A percentile compares a stretch with the other conserved stretches of the same genome.
Evolutionary conservation across 495 filamentous ascomycete species (phyloP).

Genomic region (Cladorrhinum samala): DNA sequence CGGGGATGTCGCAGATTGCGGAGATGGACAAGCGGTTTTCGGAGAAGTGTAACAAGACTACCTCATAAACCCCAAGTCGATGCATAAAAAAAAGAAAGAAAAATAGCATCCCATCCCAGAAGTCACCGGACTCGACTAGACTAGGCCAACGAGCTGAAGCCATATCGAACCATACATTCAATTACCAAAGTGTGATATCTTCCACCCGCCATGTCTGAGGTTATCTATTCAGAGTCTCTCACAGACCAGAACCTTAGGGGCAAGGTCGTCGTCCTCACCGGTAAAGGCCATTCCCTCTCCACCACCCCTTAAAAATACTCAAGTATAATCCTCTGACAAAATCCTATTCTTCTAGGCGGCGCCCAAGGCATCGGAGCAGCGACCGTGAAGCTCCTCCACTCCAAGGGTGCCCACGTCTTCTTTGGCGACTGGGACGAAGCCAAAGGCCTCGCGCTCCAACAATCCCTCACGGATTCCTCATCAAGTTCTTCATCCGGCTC

Average conservation of each 20-base stretch:
- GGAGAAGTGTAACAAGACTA: too few species aligned
- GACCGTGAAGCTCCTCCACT: constrained; percentile 15
- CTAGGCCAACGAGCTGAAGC: too few species aligned
- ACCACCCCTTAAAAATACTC: neutral
- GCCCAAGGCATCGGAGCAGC: constrained; percentile 28
- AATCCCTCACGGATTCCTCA: too few species aligned
- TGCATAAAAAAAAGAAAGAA: neutral
- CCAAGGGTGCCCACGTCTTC: constrained; percentile 17
- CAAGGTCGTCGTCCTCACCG: constrained; percentile 16
- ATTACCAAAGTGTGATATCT: too few species aligned
- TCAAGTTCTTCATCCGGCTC: neutral
- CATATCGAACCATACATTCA: too few species aligned
- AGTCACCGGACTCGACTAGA: too few species aligned
- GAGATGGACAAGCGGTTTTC: neutral
- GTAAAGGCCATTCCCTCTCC: neutral
- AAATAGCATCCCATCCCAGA: too few species aligned
- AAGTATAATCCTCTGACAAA: too few species aligned
- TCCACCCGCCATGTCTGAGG: constrained; percentile 13
- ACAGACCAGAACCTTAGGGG: constrained; percentile 1
- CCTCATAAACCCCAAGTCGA: neutral
- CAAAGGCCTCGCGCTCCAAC: constrained; percentile 8
- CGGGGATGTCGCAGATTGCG: neutral
- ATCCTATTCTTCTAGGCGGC: too few species aligned
- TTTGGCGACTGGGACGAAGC: constrained; percentile 19
- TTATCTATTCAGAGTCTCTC: constrained; percentile 6